Base-by-base conservation (phyloP, 176 grass and related monocot genomes). In the Hsuehochloa calcarea region DNA sequence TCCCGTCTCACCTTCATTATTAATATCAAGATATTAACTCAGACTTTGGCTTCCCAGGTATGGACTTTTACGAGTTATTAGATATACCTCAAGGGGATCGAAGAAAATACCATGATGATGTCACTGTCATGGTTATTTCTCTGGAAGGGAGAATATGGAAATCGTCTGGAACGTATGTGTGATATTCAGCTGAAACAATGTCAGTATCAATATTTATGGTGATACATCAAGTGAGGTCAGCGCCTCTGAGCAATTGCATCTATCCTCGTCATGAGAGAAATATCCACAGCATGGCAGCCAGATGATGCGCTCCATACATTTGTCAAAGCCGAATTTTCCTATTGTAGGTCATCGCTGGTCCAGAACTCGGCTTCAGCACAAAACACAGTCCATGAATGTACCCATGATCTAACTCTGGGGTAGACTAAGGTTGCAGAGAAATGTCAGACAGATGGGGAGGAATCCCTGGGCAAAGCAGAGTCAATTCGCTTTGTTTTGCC, bases 71-170 rank as follows among this genome's bases (percentile, higher is more conserved):
- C 9, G 94, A 94, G 80, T 70, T 97, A 75, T 70, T 97, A 85
- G 94, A 97, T 74, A 92, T 97, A 89, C 94, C 94, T 87, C 94
- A 94, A 82, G 94, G 94, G 35, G 94, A 97, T 56, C 88, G 94
- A 39, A 81, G 94, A 72, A 94, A 94, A 86, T 94, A 97, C 84
- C 94, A 97, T 70, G 94, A 97, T 77, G 92, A 97, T 84, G 92
- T 97, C 68, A 97, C 94, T 11, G 86, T 97, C 55, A 97, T 97
- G 92, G 90, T 97, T 74, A 83, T 97, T 68, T 97, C 94, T 85
- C 90, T 94, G 10, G 92, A 97, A 92, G 94, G 94, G 25, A 94
- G 94, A 85, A 94, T 97, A 47, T 97, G 94, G 94, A 97, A 97
- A 81, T 94, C 92, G 62, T 97, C 92, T 46, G 92, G 92, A 72